Evolutionary conservation across 345 rosid genomes (phyloP).

Genomic region (Citrus glauca): DNA sequence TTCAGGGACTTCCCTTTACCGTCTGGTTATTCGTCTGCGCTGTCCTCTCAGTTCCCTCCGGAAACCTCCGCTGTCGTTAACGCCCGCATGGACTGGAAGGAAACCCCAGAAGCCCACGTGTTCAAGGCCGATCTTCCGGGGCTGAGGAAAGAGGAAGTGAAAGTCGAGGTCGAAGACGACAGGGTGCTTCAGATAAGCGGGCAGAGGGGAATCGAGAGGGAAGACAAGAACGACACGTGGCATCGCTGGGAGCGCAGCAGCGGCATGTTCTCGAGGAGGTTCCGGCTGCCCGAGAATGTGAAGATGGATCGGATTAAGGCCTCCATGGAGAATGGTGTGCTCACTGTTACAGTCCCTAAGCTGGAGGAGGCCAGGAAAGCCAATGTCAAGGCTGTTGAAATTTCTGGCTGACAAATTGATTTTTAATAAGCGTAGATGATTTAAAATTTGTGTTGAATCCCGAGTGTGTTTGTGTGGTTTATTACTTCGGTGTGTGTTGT

Average conservation of each 20-base stretch:
- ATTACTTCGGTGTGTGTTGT: too few species aligned
- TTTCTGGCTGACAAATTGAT: neutral
- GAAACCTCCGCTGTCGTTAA: conserved; percentile 9
- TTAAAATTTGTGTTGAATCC: too few species aligned
- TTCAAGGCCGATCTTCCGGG: conserved; percentile 10
- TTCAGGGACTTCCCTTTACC: neutral
- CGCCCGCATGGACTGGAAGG: conserved; percentile 9
- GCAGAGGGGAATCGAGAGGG: conserved; percentile 14
- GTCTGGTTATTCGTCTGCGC: neutral
- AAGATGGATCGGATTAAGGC: conserved; percentile 12
- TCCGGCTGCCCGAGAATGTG: conserved; percentile 5
- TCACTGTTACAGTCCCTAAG: conserved; percentile 7
- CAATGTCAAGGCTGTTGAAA: neutral
- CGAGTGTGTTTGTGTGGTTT: too few species aligned
- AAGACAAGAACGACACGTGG: conserved; percentile 23
- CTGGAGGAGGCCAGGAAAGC: neutral
- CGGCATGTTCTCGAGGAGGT: conserved; percentile 16
- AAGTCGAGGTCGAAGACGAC: conserved; percentile 10
- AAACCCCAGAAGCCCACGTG: neutral
- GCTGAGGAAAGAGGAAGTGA: conserved; percentile 17
- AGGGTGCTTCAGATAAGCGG: conserved; percentile 13
- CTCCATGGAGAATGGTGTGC: conserved; percentile 17
- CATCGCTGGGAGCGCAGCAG: conserved; percentile 20
- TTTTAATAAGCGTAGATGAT: too few species aligned
- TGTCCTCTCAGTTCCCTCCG: neutral